Conservation (phyloP, 176 grass and related monocot genomes). For the Lolium perenne region DNA sequence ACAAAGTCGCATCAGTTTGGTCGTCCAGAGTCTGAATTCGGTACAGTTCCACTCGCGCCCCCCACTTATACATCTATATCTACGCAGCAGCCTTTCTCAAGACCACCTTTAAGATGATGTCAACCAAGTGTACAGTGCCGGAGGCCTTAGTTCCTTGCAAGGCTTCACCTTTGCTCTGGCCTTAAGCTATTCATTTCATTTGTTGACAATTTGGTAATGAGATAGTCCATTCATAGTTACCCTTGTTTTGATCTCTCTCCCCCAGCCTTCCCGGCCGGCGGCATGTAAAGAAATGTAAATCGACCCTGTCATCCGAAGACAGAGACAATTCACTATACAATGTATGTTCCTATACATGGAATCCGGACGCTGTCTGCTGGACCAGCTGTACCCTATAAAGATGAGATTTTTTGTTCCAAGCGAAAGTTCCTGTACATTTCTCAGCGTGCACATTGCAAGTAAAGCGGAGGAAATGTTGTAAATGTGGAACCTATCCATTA, state of each 20-base stretch:
- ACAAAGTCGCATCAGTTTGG: constrained; percentile 34
- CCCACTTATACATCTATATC: constrained; percentile 28
- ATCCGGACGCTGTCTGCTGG: not conserved
- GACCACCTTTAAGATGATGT: constrained; percentile 43
- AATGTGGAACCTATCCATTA: too few species aligned
- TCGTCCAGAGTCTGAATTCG: constrained; percentile 51
- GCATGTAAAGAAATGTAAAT: constrained; percentile 50
- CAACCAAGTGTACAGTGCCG: constrained; percentile 28
- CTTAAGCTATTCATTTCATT: constrained; percentile 56
- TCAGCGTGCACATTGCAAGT: too few species aligned
- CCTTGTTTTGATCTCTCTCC: not conserved
- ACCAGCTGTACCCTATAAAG: constrained; percentile 15
- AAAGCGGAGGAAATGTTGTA: too few species aligned
- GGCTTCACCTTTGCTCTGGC: not conserved
- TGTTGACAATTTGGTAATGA: constrained; percentile 43
- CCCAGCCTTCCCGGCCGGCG: not conserved
- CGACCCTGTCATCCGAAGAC: not conserved
- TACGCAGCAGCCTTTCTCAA: not conserved
- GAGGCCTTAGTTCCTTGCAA: constrained; percentile 10
- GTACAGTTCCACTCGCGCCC: constrained; percentile 45
- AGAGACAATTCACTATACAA: constrained; percentile 12
- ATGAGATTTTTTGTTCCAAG: not conserved
- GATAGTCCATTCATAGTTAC: constrained; percentile 39
- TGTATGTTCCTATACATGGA: not conserved
- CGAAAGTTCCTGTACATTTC: not conserved